phyloP scores from a whole-genome alignment of 805 yeast species.

The Kuraishia molischiana region DNA sequence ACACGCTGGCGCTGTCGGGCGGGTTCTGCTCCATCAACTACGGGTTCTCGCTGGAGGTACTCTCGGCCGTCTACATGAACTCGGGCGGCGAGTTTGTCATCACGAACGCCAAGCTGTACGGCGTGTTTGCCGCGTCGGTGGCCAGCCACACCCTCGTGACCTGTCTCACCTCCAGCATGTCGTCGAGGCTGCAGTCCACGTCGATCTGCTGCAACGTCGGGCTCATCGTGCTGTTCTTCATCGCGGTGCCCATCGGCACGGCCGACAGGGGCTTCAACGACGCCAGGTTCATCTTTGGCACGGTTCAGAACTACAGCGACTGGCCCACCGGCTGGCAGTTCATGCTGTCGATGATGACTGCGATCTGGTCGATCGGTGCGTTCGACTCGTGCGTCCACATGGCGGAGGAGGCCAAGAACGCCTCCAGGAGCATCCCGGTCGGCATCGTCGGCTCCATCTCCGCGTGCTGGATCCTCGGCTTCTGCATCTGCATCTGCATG shows the following conservation, averaged over 20 bases:
- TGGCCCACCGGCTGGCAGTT: slow-evolving; percentile 34
- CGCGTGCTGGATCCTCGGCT: slow-evolving; percentile 33
- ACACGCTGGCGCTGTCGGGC: slow-evolving; percentile 30
- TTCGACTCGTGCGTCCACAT: slow-evolving; percentile 42
- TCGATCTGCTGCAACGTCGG: slow-evolving; percentile 28
- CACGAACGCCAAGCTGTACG: slow-evolving; percentile 28
- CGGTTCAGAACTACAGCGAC: slow-evolving; percentile 21
- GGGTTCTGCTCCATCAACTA: slow-evolving; percentile 33
- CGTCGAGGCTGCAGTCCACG: slow-evolving; percentile 29
- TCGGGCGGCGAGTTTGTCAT: slow-evolving; percentile 28
- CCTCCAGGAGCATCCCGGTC: slow-evolving; percentile 30
- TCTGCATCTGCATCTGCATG: slow-evolving; percentile 29
- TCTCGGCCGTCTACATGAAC: slow-evolving; percentile 31
- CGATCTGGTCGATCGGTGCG: slow-evolving; percentile 42
- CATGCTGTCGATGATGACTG: slow-evolving; percentile 34
- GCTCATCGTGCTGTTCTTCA: slow-evolving; percentile 27
- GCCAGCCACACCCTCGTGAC: slow-evolving; percentile 26
- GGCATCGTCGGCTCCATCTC: slow-evolving; percentile 38
- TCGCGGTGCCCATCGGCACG: slow-evolving; percentile 37
- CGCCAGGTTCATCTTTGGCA: slow-evolving; percentile 26
- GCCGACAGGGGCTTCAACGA: slow-evolving; percentile 18
- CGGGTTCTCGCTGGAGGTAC: slow-evolving; percentile 32
- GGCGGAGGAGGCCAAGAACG: slow-evolving; percentile 36
- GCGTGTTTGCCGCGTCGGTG: slow-evolving; percentile 33
- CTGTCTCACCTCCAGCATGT: slow-evolving; percentile 26